These are phyloP conservation scores for Rhizoclosmatium globosum DNA, from an alignment of 192 early-diverging fungal genomes.

Conservation along the genomic window DNA sequence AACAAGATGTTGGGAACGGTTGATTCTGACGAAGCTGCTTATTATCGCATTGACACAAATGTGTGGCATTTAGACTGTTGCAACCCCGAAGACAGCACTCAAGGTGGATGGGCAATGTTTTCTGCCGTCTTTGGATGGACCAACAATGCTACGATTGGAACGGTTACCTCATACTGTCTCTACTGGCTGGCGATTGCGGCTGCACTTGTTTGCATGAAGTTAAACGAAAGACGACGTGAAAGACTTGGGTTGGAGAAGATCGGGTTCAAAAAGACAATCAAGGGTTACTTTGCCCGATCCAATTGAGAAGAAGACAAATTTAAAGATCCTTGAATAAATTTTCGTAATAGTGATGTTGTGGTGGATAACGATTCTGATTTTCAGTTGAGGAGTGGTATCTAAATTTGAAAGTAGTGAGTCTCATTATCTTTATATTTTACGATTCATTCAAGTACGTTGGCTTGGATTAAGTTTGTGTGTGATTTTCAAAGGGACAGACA, in stretches of 20 bases:
- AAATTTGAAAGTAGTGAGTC: too few species aligned
- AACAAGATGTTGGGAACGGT: not conserved
- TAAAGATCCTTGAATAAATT: too few species aligned
- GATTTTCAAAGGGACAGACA: too few species aligned
- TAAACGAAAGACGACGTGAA: constrained; percentile 13
- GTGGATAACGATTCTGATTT: too few species aligned
- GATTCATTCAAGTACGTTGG: too few species aligned
- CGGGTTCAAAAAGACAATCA: constrained; percentile 29
- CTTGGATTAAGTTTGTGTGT: too few species aligned
- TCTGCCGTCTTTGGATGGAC: constrained; percentile 82
- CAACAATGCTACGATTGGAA: constrained; percentile 76
- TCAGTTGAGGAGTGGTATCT: too few species aligned
- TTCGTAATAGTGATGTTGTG: too few species aligned
- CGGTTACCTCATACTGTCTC: constrained; percentile 77
- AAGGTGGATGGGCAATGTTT: constrained; percentile 74
- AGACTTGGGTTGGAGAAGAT: constrained; percentile 18
- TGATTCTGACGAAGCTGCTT: constrained; percentile 25
- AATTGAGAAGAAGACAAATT: too few species aligned
- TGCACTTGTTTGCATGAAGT: constrained; percentile 58
- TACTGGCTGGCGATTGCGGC: constrained; percentile 76
- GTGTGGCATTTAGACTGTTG: constrained; percentile 59
- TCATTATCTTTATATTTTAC: too few species aligned
- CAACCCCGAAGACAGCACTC: constrained; percentile 51
- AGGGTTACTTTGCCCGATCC: not conserved
- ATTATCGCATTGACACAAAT: constrained; percentile 24